Evolutionary conservation across 106 monocot genomes (phyloP).

Genomic region (Ottelia alismoides): DNA sequence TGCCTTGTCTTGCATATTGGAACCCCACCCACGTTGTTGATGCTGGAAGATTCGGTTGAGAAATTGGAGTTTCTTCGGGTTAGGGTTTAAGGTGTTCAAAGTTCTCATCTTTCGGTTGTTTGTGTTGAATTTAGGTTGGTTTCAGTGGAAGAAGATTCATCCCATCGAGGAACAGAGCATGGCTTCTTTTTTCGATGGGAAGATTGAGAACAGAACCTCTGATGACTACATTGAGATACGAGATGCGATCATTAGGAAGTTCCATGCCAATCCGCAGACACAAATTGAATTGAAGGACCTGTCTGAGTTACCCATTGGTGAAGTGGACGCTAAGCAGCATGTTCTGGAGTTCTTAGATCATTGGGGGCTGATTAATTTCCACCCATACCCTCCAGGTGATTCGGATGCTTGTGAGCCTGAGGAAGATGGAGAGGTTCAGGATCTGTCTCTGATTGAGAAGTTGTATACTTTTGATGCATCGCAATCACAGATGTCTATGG

Average conservation of each 20-base stretch:
- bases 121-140: constrained; percentile 97
- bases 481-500: too few relatives aligned
- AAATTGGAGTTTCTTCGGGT: too few relatives aligned
- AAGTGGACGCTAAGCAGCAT: constrained; percentile 52
- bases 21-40: too few relatives aligned
- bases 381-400: constrained; percentile 53
- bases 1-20: too few relatives aligned
- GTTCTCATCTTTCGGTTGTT: too few relatives aligned
- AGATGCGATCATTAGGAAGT: constrained; percentile 71
- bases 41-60: too few relatives aligned
- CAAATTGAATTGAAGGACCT: constrained; percentile 58
- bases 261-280: constrained; percentile 47
- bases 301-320: constrained; percentile 36
- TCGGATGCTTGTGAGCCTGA: constrained; percentile 8
- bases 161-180: constrained; percentile 62
- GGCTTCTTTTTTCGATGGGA: constrained; percentile 77
- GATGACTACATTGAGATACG: constrained; percentile 71
- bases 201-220: constrained; percentile 59
- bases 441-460: constrained; percentile 36
- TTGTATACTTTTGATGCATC: constrained; percentile 73
- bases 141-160: constrained; percentile 78
- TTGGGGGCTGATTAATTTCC: constrained; percentile 98
- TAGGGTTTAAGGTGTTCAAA: too few relatives aligned
- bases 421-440: constrained; percentile 16
- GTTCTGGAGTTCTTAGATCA: constrained; percentile 77